Base-by-base conservation (phyloP, 2,329 filamentous ascomycete species). In the Monilinia vaccinii-corymbosi region DNA sequence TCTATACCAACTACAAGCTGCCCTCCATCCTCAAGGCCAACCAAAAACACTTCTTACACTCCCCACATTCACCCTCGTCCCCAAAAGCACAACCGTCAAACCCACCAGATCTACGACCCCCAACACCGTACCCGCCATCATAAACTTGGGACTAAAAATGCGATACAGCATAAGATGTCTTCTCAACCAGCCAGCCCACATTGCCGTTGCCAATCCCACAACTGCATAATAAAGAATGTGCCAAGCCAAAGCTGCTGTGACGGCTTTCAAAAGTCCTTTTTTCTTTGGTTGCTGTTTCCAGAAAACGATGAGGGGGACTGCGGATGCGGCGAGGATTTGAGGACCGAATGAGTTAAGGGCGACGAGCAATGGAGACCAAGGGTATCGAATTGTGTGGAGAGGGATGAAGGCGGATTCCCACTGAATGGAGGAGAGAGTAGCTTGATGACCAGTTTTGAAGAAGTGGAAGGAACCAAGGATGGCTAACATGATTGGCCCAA, bases 361-460 rank as follows among this genome's bases (percentile, higher is more conserved):
- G 40, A 99, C 84, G 28, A 94, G 78, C 2, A 97, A 71, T 0
- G 92, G 92, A 0, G 85, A 88, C 89, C 89, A 97, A 0, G 94
- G 94, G 74, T 99, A 97, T 60, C 83, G 83, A 64, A 99, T 83
- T 7, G 83, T 84, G 61, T 87, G 84, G 9, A 97, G 80, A 0
- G 93, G 89, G 66, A 99, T 89, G 75, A 99, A 99, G 3, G 91
- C 93, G 23, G 84, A 83, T 75, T 99, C 94, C 94, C 94, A 99
- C 71, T 99, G 94, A 70, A 99, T 93, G 65, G 85, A 89, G 66
- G 86, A 82, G 28, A 96, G 81, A 0, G 86, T 88, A 14, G 93
- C 93, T 75, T 97, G 93, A 74, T 99, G 94, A 63, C 94, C 94
- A 0, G 94, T 99, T 72, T 96, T 97, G 83, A 99, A 99, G 78